Percentiles rank a stretch among this genome's conserved stretches.
Evolutionary conservation across 2,329 filamentous ascomycete species (phyloP).

Genomic region (Fusarium sororula): DNA sequence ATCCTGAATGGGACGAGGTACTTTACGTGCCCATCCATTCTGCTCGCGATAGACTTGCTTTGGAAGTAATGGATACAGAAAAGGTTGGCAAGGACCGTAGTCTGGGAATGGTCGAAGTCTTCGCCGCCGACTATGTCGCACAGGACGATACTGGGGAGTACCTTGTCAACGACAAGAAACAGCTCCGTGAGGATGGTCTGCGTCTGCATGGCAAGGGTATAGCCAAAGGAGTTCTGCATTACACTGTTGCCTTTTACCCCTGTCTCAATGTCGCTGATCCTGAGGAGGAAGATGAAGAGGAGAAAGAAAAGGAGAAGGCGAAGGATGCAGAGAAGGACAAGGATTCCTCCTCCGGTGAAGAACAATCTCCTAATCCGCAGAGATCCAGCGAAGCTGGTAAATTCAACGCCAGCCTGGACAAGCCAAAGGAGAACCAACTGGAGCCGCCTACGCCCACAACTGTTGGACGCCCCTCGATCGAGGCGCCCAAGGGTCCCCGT

Average conservation of each 20-base stretch:
- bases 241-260: slow-evolving; percentile 89
- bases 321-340: slow-evolving; percentile 33
- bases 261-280: slow-evolving; percentile 88
- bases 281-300: slow-evolving; percentile 84
- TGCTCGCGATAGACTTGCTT: slow-evolving; percentile 79
- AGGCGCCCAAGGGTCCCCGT: slow-evolving; percentile 67
- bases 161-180: slow-evolving; percentile 79
- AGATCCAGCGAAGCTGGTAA: slow-evolving; percentile 53
- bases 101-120: slow-evolving; percentile 81
- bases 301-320: slow-evolving; percentile 55
- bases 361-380: slow-evolving; percentile 13
- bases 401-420: slow-evolving; percentile 52
- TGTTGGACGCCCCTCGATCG: slow-evolving; percentile 55
- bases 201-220: slow-evolving; percentile 76
- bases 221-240: slow-evolving; percentile 82
- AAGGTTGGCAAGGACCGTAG: slow-evolving; percentile 90
- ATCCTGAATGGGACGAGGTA: slow-evolving; percentile 95
- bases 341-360: slow-evolving; percentile 27
- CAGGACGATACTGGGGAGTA: slow-evolving; percentile 86
- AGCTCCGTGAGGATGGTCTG: slow-evolving; percentile 71
- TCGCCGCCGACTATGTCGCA: slow-evolving; percentile 79
- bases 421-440: slow-evolving; percentile 34
- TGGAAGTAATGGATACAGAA: slow-evolving; percentile 98
- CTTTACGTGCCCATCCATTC: slow-evolving; percentile 93
- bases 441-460: slow-evolving; percentile 48